Evolutionary conservation across 2,329 filamentous ascomycete species (phyloP), one percentile per base, ranked within the genome.

Genomic region (Penicillium sp.): DNA sequence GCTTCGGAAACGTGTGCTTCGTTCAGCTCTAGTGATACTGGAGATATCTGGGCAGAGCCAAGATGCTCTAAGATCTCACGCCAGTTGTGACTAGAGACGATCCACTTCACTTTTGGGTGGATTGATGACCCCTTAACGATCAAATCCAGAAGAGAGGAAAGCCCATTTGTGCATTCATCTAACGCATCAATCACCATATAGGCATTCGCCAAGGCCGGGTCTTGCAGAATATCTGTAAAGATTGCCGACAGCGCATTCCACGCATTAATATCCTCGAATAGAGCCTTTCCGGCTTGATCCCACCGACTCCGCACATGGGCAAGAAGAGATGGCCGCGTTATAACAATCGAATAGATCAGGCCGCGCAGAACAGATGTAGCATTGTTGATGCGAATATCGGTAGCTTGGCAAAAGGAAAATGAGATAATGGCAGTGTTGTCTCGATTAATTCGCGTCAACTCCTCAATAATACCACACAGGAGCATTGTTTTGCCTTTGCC

Each of bases 401-500:
- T 70, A 14, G 54, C 69, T 42, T 75, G 68, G 52, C 67, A 75
- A 58, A 76, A 71, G 50, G 73, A 75, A 50, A 60, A 74, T n/a
- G 53, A 53, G n/a, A 58, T 20, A 22, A 3, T 51, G 9, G 41
- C 14, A 35, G 27, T 29, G 27, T 45, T 52, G 31, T 52, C 6
- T 25, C 14, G 18, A 29, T 45, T 23, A 9, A 37, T 35, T 45
- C 29, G 23, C 4, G 41, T 46, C 41, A 69, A 46, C 15, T 62
- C 55, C 9, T 67, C 42, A 23, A 66, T 60, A 18, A 69, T 59
- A 14, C 64, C 56, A 22, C 59, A 60, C 37, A 66, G 31, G 15
- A 69, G 55, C 63, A 67, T 67, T 7, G 65, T 67, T 44, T 67
- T 68, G 3, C 66, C 66, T 12, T 62, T 67, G 2, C 66, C 64